Evolutionary conservation across 139 green algal genomes (phyloP).

Genomic region (Auxenochlorella protothecoides): DNA sequence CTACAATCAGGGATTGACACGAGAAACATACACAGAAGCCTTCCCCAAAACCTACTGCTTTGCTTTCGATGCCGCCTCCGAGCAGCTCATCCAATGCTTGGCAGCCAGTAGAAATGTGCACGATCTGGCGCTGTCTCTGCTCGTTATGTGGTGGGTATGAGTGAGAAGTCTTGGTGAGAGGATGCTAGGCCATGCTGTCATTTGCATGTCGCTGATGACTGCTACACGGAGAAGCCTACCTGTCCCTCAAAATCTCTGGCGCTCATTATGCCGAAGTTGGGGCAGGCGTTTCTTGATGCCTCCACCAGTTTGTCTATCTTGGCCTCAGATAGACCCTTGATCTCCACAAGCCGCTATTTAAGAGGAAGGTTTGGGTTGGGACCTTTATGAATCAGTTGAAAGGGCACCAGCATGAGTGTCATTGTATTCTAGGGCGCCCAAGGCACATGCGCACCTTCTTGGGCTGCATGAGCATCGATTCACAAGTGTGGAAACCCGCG

Average conservation of each 20-base stretch:
- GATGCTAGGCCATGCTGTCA: not conserved
- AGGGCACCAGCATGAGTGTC: too few species aligned
- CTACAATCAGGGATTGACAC: too few species aligned
- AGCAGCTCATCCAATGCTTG: slow-evolving; percentile 66
- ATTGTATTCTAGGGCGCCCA: too few species aligned
- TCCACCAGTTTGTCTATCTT: slow-evolving; percentile 92
- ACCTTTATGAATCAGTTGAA: too few species aligned
- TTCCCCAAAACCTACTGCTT: slow-evolving; percentile 40
- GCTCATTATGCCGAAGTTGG: not conserved
- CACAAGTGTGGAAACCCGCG: slow-evolving; percentile 61
- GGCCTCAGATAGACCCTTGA: slow-evolving; percentile 87
- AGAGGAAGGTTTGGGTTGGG: too few species aligned
- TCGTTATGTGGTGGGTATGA: not conserved
- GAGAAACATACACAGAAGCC: too few species aligned
- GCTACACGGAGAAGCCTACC: not conserved
- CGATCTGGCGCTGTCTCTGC: slow-evolving; percentile 2
- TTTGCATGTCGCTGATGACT: too few species aligned
- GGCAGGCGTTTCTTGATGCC: slow-evolving; percentile 3
- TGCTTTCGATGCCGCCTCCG: slow-evolving; percentile 73
- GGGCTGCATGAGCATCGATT: slow-evolving; percentile 70
- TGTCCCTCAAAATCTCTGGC: not conserved
- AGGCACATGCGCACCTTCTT: slow-evolving; percentile 46
- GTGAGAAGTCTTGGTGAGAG: not conserved
- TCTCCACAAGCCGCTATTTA: slow-evolving; percentile 58
- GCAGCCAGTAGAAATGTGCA: slow-evolving; percentile 60